Evolutionary conservation across 345 rosid species (phyloP).

Genomic region (Salix arbutifolia): DNA sequence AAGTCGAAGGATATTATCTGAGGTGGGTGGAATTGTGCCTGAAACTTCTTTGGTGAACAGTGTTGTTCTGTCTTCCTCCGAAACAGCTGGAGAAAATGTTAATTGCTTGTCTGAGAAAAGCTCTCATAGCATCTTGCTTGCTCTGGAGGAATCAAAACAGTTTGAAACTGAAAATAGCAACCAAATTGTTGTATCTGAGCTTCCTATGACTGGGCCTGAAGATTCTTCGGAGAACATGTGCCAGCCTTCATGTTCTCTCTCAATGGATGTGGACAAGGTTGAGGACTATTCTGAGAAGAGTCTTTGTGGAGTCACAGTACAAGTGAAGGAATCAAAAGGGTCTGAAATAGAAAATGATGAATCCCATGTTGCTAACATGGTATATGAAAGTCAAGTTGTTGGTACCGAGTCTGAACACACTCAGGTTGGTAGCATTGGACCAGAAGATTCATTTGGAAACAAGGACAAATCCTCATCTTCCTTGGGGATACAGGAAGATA

Average conservation of each 20-base stretch:
- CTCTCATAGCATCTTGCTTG: background rate
- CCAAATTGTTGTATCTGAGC: background rate
- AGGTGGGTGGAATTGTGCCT: background rate
- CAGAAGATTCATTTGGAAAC: background rate
- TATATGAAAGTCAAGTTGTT: background rate
- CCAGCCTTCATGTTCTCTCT: background rate
- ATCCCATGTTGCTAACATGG: background rate
- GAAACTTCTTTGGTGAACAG: background rate
- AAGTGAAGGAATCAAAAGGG: background rate
- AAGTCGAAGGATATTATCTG: background rate
- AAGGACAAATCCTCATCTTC: background rate
- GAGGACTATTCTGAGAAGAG: background rate
- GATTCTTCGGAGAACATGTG: background rate
- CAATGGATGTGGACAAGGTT: background rate
- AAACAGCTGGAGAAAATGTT: background rate
- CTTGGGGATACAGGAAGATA: background rate
- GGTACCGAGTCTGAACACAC: background rate
- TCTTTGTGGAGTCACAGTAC: background rate
- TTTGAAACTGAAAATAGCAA: conserved; percentile 5
- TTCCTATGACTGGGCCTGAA: background rate
- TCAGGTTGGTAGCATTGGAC: background rate
- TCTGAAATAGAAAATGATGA: background rate
- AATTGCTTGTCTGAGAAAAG: background rate
- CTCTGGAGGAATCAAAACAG: background rate
- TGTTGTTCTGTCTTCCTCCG: background rate